Evolutionary conservation across 257 asterid species (phyloP).

Genomic region (Scutellaria minor): DNA sequence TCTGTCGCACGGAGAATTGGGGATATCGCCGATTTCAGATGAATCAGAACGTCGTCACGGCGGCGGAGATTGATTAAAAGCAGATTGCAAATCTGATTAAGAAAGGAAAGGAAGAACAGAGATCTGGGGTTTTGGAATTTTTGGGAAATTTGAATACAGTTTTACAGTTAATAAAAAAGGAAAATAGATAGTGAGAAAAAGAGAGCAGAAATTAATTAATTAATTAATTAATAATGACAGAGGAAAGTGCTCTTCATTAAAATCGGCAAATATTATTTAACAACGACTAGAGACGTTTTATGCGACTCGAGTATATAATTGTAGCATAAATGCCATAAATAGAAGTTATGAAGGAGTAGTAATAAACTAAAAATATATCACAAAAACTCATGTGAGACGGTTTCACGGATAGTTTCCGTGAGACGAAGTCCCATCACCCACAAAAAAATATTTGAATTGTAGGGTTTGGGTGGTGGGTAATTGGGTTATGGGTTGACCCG

Average conservation of each 20-base stretch:
- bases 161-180: constrained; percentile 30
- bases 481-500: no score
- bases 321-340: no score
- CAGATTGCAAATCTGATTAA: constrained; percentile 22
- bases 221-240: constrained; percentile 28
- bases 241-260: constrained; percentile 28
- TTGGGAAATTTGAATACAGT: constrained; percentile 28
- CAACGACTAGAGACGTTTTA: neutral
- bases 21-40: constrained; percentile 1
- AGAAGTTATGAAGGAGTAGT: no score
- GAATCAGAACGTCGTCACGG: constrained; percentile 31
- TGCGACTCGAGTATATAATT: neutral
- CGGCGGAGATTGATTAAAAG: constrained; percentile 13
- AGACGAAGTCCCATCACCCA: no score
- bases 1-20: constrained; percentile 36
- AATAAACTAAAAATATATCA: no score
- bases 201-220: constrained; percentile 17
- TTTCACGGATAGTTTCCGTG: no score
- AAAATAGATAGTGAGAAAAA: neutral
- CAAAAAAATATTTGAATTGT: no score
- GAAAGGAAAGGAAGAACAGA: constrained; percentile 27
- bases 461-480: no score
- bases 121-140: constrained; percentile 46
- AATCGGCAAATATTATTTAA: constrained; percentile 24
- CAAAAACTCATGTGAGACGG: no score